Conservation (phyloP, 208 protist species). For the Polymyxa betae region DNA sequence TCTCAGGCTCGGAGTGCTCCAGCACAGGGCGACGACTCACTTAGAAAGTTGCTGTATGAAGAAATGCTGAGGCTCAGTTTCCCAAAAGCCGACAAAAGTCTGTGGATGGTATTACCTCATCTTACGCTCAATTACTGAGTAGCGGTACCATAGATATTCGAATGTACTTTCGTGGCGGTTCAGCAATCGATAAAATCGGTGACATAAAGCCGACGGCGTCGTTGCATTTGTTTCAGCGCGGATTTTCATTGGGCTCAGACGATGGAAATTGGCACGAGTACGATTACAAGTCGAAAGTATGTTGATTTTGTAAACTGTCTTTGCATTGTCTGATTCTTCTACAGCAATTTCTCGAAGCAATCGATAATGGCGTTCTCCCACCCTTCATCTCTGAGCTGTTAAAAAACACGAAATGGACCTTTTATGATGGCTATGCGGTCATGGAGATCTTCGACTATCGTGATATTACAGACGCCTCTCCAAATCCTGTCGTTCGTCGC, state of each 20-base stretch:
- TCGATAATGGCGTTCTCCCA: constrained; percentile 31
- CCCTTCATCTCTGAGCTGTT: constrained; percentile 29
- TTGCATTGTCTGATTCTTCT: background rate
- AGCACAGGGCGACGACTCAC: background rate
- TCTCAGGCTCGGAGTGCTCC: background rate
- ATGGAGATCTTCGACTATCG: constrained; percentile 22
- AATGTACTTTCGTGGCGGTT: constrained; percentile 17
- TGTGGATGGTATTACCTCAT: background rate
- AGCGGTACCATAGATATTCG: background rate
- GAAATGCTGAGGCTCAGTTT: constrained; percentile 48
- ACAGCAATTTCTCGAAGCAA: constrained; percentile 32
- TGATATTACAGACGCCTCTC: background rate
- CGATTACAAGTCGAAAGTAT: constrained; percentile 35
- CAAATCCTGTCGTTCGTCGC: background rate
- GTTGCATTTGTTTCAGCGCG: constrained; percentile 37
- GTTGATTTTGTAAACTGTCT: background rate
- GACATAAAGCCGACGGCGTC: background rate
- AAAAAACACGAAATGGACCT: constrained; percentile 20
- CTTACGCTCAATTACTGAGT: background rate
- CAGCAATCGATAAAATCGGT: background rate
- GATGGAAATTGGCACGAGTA: background rate
- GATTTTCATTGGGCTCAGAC: constrained; percentile 27
- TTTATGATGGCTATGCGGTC: constrained; percentile 19
- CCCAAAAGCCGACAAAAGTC: constrained; percentile 42
- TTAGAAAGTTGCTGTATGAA: constrained; percentile 5